A percentile compares a stretch with the other conserved stretches of the same genome.
phyloP scores from a whole-genome alignment of 2,329 filamentous ascomycete species.

The Aureobasidium musti region DNA sequence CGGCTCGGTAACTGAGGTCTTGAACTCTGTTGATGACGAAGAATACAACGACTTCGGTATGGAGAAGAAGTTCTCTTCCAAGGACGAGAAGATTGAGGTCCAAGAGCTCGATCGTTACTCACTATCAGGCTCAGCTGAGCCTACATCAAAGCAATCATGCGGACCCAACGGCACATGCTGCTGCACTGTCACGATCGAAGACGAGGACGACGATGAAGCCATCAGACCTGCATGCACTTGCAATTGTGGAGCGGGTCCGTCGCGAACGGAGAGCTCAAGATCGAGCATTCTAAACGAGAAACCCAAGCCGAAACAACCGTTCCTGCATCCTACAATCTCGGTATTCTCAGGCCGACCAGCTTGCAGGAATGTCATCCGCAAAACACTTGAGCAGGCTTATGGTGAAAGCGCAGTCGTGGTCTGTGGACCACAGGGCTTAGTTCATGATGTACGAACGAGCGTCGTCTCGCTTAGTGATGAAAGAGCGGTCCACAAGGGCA shows the following conservation, averaged over 20 bases:
- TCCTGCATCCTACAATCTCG: conserved; percentile 41
- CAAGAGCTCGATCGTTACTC: conserved; percentile 34
- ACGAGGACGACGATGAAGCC: conserved; percentile 45
- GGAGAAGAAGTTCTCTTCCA: conserved; percentile 24
- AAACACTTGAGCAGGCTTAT: conserved; percentile 58
- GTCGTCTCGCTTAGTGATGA: conserved; percentile 63
- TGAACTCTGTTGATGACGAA: conserved; percentile 24
- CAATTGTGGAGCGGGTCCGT: conserved; percentile 41
- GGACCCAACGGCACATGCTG: conserved; percentile 48
- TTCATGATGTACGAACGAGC: conserved; percentile 57
- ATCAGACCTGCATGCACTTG: conserved; percentile 40
- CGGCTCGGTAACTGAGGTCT: conserved; percentile 35
- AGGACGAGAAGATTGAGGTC: conserved; percentile 37
- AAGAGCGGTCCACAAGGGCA: conserved; percentile 67
- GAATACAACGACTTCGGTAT: conserved; percentile 22
- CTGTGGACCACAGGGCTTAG: conserved; percentile 60
- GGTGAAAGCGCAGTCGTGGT: conserved; percentile 66
- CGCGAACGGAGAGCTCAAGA: conserved; percentile 34
- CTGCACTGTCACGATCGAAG: conserved; percentile 52
- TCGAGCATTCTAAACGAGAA: conserved; percentile 29
- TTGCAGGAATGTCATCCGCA: conserved; percentile 55
- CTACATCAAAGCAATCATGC: conserved; percentile 34
- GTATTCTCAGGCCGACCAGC: conserved; percentile 57
- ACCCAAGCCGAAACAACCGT: conserved; percentile 29
- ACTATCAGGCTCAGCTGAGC: conserved; percentile 21